Conservation (phyloP, 495 filamentous ascomycete genomes). For the Annulohypoxylon maeteangense region DNA sequence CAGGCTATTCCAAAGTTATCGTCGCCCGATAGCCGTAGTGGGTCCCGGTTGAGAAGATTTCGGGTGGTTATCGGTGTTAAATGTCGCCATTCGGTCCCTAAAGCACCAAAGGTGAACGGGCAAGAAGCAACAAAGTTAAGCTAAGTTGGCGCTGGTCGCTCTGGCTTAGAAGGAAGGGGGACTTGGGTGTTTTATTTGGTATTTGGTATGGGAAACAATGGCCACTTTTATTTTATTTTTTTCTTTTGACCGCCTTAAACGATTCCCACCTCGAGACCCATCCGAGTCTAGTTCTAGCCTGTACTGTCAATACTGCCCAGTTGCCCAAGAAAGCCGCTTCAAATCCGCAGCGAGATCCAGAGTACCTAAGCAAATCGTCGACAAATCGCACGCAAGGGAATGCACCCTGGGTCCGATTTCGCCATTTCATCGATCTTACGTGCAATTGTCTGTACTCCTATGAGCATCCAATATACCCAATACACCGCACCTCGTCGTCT, state of each 20-base stretch:
- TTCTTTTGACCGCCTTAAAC: conserved; percentile 35
- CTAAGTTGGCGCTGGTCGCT: conserved; percentile 28
- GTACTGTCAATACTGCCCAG: no score
- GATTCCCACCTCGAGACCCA: not conserved
- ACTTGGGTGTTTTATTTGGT: not conserved
- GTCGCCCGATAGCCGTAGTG: conserved; percentile 38
- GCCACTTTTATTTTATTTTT: conserved; percentile 25
- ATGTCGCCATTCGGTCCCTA: conserved; percentile 42
- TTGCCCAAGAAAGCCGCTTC: not conserved
- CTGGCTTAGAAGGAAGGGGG: not conserved
- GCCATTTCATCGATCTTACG: conserved; percentile 31
- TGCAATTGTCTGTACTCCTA: conserved; percentile 22
- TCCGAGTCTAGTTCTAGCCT: conserved; percentile 4
- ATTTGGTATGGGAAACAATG: conserved; percentile 4
- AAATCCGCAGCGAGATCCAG: conserved; percentile 9
- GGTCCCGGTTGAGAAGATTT: conserved; percentile 23
- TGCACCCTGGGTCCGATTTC: conserved; percentile 36
- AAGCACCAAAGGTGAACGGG: conserved; percentile 32
- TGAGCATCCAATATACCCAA: not conserved
- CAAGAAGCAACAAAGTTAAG: conserved; percentile 21
- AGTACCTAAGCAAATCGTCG: not conserved
- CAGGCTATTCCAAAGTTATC: conserved; percentile 25
- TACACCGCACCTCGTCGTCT: conserved; percentile 4
- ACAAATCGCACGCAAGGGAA: conserved; percentile 12
- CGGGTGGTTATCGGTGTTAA: conserved; percentile 38